Evolutionary conservation across 2,329 filamentous ascomycete genomes (phyloP).

Genomic region (Didymella arachidicola): DNA sequence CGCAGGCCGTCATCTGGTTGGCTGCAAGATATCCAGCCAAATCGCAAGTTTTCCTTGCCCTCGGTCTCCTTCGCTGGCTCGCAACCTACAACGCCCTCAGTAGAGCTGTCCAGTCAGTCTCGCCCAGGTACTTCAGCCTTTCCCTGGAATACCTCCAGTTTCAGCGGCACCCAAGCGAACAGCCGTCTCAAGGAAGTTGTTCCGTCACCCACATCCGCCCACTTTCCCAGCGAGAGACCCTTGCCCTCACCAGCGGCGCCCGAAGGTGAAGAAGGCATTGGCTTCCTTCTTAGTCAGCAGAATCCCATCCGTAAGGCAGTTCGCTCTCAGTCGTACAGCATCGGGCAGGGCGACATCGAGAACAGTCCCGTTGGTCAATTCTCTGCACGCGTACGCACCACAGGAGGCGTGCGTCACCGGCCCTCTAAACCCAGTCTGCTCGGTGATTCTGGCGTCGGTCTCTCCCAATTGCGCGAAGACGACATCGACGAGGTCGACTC

Average conservation of each 20-base stretch:
- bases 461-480: slow-evolving; percentile 49
- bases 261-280: slow-evolving; percentile 59
- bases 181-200: slow-evolving; percentile 45
- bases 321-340: slow-evolving; percentile 95
- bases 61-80: slow-evolving; percentile 74
- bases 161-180: slow-evolving; percentile 33
- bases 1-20: slow-evolving; percentile 61
- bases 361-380: slow-evolving; percentile 55
- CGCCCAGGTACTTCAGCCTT: slow-evolving; percentile 54
- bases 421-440: slow-evolving; percentile 81
- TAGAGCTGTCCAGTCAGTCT: slow-evolving; percentile 62
- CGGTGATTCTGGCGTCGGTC: slow-evolving; percentile 60
- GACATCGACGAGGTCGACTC: slow-evolving; percentile 71
- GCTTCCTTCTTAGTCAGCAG: slow-evolving; percentile 44
- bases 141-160: slow-evolving; percentile 53
- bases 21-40: slow-evolving; percentile 79
- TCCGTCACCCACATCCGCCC: slow-evolving; percentile 46
- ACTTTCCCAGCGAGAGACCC: slow-evolving; percentile 31
- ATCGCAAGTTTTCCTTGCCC: slow-evolving; percentile 78
- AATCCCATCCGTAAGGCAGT: slow-evolving; percentile 93
- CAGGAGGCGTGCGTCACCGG: slow-evolving; percentile 70
- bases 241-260: slow-evolving; percentile 42
- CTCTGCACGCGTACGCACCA: slow-evolving; percentile 58
- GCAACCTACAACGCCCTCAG: slow-evolving; percentile 79
- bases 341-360: slow-evolving; percentile 78